Evolutionary conservation across 305 asterid species (phyloP).

Genomic region (Fraxinus sp.): DNA sequence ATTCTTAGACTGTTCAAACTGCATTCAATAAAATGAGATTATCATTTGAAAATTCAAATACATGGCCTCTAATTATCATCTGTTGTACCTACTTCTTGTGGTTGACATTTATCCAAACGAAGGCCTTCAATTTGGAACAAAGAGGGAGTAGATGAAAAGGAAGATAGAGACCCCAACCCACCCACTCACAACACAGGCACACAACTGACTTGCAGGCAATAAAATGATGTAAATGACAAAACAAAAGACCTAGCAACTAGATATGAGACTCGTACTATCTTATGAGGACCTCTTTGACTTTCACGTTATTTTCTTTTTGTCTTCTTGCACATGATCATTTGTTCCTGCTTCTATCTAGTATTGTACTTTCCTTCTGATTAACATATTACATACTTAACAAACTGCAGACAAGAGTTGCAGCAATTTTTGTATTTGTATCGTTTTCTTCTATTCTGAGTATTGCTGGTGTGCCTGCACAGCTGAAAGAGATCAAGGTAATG

Average conservation of each 20-base stretch:
- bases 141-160: background rate
- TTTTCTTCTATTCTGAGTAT: slow-evolving; percentile 81
- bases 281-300: background rate
- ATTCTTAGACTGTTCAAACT: background rate
- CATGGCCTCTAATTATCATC: background rate
- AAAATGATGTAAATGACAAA: background rate
- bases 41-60: background rate
- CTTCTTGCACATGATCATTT: background rate
- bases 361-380: slow-evolving; percentile 1
- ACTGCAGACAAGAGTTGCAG: slow-evolving; percentile 89
- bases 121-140: background rate
- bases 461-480: slow-evolving; percentile 87
- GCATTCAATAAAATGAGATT: background rate
- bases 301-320: background rate
- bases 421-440: slow-evolving; percentile 77
- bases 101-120: background rate
- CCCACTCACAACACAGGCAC: background rate
- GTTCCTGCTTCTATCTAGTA: slow-evolving; percentile 4
- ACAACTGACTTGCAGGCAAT: background rate
- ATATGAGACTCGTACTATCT: background rate
- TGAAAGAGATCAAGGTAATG: slow-evolving; percentile 88
- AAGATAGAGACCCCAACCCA: background rate
- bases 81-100: background rate
- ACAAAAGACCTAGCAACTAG: background rate
- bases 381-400: slow-evolving; percentile 4